Conservation (phyloP, 345 rosid species). For the Brassica napus region DNA sequence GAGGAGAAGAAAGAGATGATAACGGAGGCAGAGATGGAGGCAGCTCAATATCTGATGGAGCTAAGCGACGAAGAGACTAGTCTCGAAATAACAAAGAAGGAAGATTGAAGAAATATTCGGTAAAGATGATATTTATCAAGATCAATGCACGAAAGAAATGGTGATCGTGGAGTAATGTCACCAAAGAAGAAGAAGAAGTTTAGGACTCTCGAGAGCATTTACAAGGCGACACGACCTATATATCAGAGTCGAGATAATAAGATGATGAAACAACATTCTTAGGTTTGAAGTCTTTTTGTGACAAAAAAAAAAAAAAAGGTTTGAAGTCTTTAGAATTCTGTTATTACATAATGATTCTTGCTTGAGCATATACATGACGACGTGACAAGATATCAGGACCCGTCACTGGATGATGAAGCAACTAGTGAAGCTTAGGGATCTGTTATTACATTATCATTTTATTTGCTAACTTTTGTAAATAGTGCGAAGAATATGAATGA, state of each 20-base stretch:
- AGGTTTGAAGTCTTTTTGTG: too few species aligned
- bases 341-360: too few species aligned
- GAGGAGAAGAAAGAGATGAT: conserved; percentile 23
- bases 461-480: neutral
- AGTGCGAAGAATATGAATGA: neutral
- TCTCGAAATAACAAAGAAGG: conserved; percentile 11
- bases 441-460: neutral
- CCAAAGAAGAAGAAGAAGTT: conserved; percentile 29
- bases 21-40: conserved; percentile 27
- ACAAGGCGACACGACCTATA: conserved; percentile 35
- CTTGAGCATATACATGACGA: conserved; percentile 24
- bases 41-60: conserved; percentile 20
- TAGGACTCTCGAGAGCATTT: conserved; percentile 35
- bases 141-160: conserved; percentile 22
- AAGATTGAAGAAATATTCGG: conserved; percentile 35
- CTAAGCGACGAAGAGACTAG: conserved; percentile 35
- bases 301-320: too few species aligned
- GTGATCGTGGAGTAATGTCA: conserved; percentile 20
- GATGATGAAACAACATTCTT: conserved; percentile 13
- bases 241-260: neutral
- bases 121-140: conserved; percentile 20
- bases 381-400: conserved; percentile 7
- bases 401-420: neutral
- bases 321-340: too few species aligned
- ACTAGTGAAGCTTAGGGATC: neutral